These are phyloP conservation scores for Aspergillus pseudotamarii DNA, from an alignment of 2,329 filamentous ascomycete genomes.

Conservation along the genomic window DNA sequence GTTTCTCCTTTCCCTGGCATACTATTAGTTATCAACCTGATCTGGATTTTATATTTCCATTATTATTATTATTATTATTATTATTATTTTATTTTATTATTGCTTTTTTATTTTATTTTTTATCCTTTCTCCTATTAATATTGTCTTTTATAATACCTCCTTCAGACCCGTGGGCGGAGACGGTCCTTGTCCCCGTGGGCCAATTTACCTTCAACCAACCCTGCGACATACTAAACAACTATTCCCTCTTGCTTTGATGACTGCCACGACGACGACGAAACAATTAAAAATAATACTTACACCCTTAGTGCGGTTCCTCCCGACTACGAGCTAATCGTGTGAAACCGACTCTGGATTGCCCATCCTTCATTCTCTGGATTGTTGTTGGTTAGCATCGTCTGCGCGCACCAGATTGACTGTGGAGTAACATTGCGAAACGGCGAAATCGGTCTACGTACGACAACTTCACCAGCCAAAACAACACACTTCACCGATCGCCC, in stretches of 20 bases:
- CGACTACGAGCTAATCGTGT: slow-evolving; percentile 16
- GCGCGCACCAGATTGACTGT: slow-evolving; percentile 16
- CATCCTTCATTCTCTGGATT: slow-evolving; percentile 8
- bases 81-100: too few species aligned
- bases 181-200: slow-evolving; percentile 8
- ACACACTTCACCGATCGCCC: slow-evolving; percentile 3
- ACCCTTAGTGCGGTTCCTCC: slow-evolving; percentile 14
- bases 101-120: neutral
- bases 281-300: neutral
- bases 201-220: slow-evolving; percentile 15
- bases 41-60: slow-evolving; percentile 1
- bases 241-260: slow-evolving; percentile 7
- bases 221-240: slow-evolving; percentile 12
- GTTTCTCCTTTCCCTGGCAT: neutral
- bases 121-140: neutral
- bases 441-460: slow-evolving; percentile 14
- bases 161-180: slow-evolving; percentile 9
- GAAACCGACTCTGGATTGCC: slow-evolving; percentile 18
- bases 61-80: neutral
- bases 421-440: slow-evolving; percentile 24
- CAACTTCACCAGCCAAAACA: slow-evolving; percentile 7
- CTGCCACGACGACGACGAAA: slow-evolving; percentile 20
- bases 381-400: slow-evolving; percentile 13
- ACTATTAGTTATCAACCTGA: neutral
- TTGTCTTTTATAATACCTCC: slow-evolving; percentile 2